These are phyloP conservation scores for Russula virescens DNA, from an alignment of 768 basidiomycete genomes.

Conservation along the genomic window DNA sequence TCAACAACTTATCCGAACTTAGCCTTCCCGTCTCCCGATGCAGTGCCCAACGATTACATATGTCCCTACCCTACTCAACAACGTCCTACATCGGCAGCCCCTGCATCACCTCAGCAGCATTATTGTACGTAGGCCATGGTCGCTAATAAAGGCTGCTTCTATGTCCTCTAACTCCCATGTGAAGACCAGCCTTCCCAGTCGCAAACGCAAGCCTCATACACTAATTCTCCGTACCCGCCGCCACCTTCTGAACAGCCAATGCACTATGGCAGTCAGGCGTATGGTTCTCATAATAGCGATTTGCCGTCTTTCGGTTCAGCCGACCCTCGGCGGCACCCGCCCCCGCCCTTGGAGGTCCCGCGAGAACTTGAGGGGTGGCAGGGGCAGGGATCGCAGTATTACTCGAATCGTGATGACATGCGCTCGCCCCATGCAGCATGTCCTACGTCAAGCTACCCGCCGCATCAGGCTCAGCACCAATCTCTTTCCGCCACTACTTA, in stretches of 20 bases:
- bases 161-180: slow-evolving; percentile 5
- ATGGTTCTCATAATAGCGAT: slow-evolving; percentile 5
- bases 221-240: slow-evolving; percentile 4
- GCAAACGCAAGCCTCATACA: slow-evolving; percentile 7
- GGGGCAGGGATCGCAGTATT: slow-evolving; percentile 7
- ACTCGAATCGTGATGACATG: neutral
- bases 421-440: slow-evolving; percentile 19
- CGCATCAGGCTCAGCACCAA: neutral
- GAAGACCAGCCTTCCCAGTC: slow-evolving; percentile 10
- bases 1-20: slow-evolving; percentile 14
- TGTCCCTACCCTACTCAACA: slow-evolving; percentile 11
- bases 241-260: slow-evolving; percentile 3
- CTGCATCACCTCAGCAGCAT: slow-evolving; percentile 5
- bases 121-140: slow-evolving; percentile 14
- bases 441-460: slow-evolving; percentile 1
- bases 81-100: slow-evolving; percentile 11
- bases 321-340: slow-evolving; percentile 6
- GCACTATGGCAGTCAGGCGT: slow-evolving; percentile 1
- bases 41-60: slow-evolving; percentile 14
- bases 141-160: neutral
- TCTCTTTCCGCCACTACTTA: slow-evolving; percentile 1
- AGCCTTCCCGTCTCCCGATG: slow-evolving; percentile 9
- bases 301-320: slow-evolving; percentile 8
- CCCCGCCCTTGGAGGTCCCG: slow-evolving; percentile 13
- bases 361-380: neutral